A percentile compares a stretch with the other conserved stretches of the same genome.
Evolutionary conservation across 805 yeast species (phyloP).

Genomic region (Zygotorulaspora sp.): DNA sequence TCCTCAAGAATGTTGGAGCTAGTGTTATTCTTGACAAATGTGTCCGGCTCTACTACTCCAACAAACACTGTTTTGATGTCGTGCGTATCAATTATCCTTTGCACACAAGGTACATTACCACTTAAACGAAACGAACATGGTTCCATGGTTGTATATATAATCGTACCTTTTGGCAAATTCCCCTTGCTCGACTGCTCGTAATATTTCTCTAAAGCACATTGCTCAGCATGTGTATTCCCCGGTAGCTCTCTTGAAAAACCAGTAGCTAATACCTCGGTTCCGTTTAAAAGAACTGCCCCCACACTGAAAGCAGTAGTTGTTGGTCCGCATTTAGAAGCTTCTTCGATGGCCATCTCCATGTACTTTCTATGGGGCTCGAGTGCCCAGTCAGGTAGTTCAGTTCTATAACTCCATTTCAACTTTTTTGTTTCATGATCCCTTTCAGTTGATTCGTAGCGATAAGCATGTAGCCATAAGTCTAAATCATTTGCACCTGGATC

Average conservation of each 20-base stretch:
- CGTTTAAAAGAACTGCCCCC: constrained; percentile 79
- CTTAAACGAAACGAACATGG: constrained; percentile 88
- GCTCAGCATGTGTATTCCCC: constrained; percentile 98
- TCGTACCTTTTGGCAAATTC: constrained; percentile 68
- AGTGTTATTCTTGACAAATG: constrained; percentile 74
- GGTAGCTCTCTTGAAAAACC: constrained; percentile 89
- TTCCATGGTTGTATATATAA: constrained; percentile 93
- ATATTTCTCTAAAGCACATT: constrained; percentile 82
- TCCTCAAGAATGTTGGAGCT: constrained; percentile 53
- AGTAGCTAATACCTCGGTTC: constrained; percentile 58
- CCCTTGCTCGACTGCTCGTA: constrained; percentile 34
- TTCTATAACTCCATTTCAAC: constrained; percentile 64
- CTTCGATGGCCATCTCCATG: constrained; percentile 72
- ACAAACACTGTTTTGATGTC: constrained; percentile 73
- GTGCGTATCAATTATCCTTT: constrained; percentile 56
- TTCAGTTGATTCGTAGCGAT: constrained; percentile 58
- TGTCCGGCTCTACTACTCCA: constrained; percentile 87
- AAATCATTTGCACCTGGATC: constrained; percentile 90
- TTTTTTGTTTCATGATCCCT: constrained; percentile 25
- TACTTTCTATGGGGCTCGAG: constrained; percentile 48
- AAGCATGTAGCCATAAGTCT: constrained; percentile 89
- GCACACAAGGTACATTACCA: constrained; percentile 85
- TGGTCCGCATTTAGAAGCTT: constrained; percentile 76
- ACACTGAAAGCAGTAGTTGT: constrained; percentile 87
- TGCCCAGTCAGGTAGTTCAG: constrained; percentile 84